These are phyloP conservation scores for Naganishia antarctica DNA, from an alignment of 768 basidiomycete genomes.

Conservation along the genomic window DNA sequence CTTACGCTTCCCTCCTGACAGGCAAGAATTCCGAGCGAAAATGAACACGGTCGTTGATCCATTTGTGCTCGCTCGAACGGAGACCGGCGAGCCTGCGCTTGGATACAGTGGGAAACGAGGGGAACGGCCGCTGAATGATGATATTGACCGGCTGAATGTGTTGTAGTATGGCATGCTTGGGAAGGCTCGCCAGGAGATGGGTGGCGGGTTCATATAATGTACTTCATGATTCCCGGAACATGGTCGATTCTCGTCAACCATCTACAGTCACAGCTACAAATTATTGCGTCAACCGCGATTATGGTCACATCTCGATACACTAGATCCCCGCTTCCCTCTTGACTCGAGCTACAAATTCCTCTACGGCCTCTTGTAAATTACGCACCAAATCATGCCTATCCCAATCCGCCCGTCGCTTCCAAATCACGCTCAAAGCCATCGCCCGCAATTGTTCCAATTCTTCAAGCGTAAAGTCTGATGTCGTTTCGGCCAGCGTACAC, in stretches of 20 bases:
- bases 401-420: constrained; percentile 78
- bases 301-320: background rate
- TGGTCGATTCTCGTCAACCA: no score
- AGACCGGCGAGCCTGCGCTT: constrained; percentile 21
- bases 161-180: background rate
- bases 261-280: no score
- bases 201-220: no score
- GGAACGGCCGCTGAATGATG: constrained; percentile 20
- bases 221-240: no score
- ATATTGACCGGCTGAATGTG: constrained; percentile 24
- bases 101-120: constrained; percentile 27
- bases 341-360: constrained; percentile 59
- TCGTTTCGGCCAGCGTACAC: constrained; percentile 56
- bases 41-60: constrained; percentile 30
- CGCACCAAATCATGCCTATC: constrained; percentile 64
- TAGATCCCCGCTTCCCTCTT: constrained; percentile 17
- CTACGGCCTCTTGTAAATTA: constrained; percentile 59
- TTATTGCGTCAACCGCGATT: no score
- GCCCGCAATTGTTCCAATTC: constrained; percentile 92
- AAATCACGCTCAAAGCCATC: constrained; percentile 70
- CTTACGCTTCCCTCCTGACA: background rate
- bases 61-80: constrained; percentile 15
- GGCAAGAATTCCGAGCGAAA: constrained; percentile 27
- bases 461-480: constrained; percentile 67
- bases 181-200: no score